Percentiles rank a stretch among this genome's conserved stretches.
phyloP scores from a whole-genome alignment of 352 stramenopile species.

The Pythium rhizo-oryzae region DNA sequence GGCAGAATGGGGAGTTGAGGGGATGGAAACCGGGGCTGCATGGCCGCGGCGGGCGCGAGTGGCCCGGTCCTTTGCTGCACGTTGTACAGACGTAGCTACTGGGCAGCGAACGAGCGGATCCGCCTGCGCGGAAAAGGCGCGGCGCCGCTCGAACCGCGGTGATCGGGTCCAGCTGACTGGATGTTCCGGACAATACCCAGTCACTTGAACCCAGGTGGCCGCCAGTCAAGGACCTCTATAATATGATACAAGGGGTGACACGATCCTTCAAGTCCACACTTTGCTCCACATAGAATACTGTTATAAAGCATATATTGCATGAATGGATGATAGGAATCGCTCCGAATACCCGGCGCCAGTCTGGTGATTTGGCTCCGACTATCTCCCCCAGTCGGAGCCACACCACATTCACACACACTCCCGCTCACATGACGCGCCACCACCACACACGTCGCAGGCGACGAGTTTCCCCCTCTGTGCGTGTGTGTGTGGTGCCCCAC shows the following conservation, averaged over 20 bases:
- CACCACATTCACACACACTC: too few species aligned
- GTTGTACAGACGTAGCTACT: background rate
- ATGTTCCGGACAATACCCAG: slow-evolving; percentile 18
- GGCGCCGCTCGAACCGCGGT: background rate
- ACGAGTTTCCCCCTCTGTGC: too few species aligned
- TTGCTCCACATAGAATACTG: background rate
- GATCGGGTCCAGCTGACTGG: slow-evolving; percentile 7
- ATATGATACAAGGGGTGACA: background rate
- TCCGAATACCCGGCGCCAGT: background rate
- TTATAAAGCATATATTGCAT: background rate
- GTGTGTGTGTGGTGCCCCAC: too few species aligned
- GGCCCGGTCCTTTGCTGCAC: background rate
- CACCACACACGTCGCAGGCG: too few species aligned
- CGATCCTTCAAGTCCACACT: background rate
- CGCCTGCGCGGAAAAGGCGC: slow-evolving; percentile 10
- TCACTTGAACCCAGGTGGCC: slow-evolving; percentile 5
- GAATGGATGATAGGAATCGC: background rate
- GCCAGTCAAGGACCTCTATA: background rate
- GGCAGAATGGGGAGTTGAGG: slow-evolving; percentile 14
- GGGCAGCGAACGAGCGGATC: background rate
- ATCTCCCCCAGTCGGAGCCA: background rate
- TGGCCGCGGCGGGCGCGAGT: background rate
- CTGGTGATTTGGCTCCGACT: background rate
- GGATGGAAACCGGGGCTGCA: background rate
- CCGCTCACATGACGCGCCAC: background rate